Evolutionary conservation across 129 eudicot species (phyloP), one percentile per base, ranked within the genome.

Genomic region (Centrapalus pauciflorus): DNA sequence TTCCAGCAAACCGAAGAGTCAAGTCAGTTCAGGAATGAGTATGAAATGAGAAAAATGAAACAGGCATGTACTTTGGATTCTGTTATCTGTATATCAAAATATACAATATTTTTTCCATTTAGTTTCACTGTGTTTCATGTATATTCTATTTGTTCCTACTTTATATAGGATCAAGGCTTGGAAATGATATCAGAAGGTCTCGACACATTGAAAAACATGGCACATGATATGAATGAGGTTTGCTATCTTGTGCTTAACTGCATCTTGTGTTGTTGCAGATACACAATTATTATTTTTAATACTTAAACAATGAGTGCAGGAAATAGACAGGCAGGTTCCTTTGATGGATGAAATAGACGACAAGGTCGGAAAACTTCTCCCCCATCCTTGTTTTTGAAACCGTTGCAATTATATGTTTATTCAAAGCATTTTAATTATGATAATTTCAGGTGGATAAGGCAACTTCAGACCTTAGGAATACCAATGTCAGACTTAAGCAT

Each of bases 301-400:
- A 50, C 20, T n/a, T 10, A 8, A 29, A 48, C 52, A 57, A 65
- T 33, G 13, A 49, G 4, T 74, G 82, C 88, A 89, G 96, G 95
- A 89, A 70, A 52, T 89, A 46, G 96, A 86, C 51, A 83, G 84
- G 67, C 99, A 93, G 82, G 99, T 93, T 55, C 95, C 96, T 3
- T 78, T 93, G 76, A 93, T 93, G 96, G 96, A 93, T 82, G 99
- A 93, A 79, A 93, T 93, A 71, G 99, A 93, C 68, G 81, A 85
- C 40, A 93, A 93, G 99, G 99, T 93, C 65, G 23, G 78, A 46
- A 30, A 16, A 12, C 6, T 45, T 65, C 11, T 10, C 58, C 5
- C 14, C 21, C 16, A 9, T 40, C 37, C 9, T 48, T 21, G 55
- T 63, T 30, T 27, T 43, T 10, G 27, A 37, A 24, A 56, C 17